Evolutionary conservation across 2,329 filamentous ascomycete species (phyloP).

Genomic region (Cryphonectria radicalis): DNA sequence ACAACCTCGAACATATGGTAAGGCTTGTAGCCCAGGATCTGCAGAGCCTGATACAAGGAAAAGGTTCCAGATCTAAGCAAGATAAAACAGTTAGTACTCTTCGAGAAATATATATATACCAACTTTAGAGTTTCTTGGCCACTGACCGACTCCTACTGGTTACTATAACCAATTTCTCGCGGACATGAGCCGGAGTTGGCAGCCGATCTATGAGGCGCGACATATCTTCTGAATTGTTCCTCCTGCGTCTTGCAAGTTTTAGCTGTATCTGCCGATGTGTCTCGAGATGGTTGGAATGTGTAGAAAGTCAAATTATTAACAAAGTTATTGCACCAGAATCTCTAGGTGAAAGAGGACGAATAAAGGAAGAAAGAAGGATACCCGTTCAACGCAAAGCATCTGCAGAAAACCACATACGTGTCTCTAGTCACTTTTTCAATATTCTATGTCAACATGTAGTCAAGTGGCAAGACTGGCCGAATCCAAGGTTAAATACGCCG

Average conservation of each 20-base stretch:
- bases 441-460: no score
- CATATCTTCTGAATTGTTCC: conserved; percentile 34
- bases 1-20: conserved; percentile 43
- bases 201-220: conserved; percentile 41
- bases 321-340: background rate
- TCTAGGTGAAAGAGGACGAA: no score
- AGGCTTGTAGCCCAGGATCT: conserved; percentile 42
- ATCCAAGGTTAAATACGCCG: background rate
- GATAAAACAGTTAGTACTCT: background rate
- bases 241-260: background rate
- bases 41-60: conserved; percentile 41
- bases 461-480: background rate
- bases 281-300: background rate
- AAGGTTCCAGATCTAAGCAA: conserved; percentile 35
- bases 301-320: no score
- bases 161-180: conserved; percentile 43
- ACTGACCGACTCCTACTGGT: conserved; percentile 44
- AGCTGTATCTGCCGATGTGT: background rate
- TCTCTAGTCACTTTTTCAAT: background rate
- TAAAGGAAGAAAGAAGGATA: background rate
- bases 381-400: background rate
- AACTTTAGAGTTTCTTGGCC: background rate
- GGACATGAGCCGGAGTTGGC: conserved; percentile 38
- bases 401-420: background rate
- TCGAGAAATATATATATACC: background rate